These are phyloP conservation scores for Fomitopsis betulina DNA, from an alignment of 1,284 basidiomycete species.

Conservation along the genomic window DNA sequence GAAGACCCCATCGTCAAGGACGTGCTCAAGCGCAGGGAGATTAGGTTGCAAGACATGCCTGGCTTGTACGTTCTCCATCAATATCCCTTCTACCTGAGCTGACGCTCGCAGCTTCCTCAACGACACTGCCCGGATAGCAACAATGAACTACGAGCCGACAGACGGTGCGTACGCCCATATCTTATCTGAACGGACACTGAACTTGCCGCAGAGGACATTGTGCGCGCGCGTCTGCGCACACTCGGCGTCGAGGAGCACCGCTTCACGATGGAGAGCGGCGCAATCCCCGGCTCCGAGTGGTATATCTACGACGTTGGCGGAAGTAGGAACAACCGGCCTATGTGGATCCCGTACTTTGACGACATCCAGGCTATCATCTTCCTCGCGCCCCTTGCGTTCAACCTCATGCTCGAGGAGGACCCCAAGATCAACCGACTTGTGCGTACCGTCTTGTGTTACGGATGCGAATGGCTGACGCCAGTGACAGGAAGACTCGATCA, in stretches of 20 bases:
- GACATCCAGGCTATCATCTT: slow-evolving; percentile 46
- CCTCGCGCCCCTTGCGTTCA: slow-evolving; percentile 52
- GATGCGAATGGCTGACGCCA: neutral
- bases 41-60: slow-evolving; percentile 50
- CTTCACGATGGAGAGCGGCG: slow-evolving; percentile 50
- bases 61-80: slow-evolving; percentile 43
- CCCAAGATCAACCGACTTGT: slow-evolving; percentile 50
- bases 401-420: slow-evolving; percentile 59
- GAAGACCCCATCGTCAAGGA: slow-evolving; percentile 45
- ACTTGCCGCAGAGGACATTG: slow-evolving; percentile 43
- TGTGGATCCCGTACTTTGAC: slow-evolving; percentile 69
- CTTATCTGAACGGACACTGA: neutral
- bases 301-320: slow-evolving; percentile 65
- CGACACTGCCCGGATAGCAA: slow-evolving; percentile 53
- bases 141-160: slow-evolving; percentile 45
- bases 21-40: slow-evolving; percentile 40
- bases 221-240: slow-evolving; percentile 56
- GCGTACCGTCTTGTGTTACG: slow-evolving; percentile 7
- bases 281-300: slow-evolving; percentile 45
- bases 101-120: slow-evolving; percentile 45
- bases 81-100: neutral
- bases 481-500: slow-evolving; percentile 46
- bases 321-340: slow-evolving; percentile 49
- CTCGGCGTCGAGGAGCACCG: slow-evolving; percentile 64
- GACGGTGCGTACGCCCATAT: slow-evolving; percentile 30